A percentile compares a stretch with the other conserved stretches of the same genome.
These are phyloP conservation scores for Phytophthora niederhauseri DNA, from an alignment of 352 stramenopile genomes.

Conservation along the genomic window DNA sequence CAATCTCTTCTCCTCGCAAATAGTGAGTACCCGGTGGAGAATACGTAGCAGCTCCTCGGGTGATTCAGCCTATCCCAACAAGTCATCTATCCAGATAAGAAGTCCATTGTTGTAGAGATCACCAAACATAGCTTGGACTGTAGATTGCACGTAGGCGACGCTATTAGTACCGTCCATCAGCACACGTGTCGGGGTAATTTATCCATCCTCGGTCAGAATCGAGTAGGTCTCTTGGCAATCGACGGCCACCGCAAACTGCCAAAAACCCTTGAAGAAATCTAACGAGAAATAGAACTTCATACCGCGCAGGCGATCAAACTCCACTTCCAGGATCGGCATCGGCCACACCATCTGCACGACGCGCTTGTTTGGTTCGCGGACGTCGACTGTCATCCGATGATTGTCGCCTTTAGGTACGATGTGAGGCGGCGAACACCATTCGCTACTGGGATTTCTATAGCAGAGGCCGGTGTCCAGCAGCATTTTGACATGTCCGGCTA, in stretches of 20 bases:
- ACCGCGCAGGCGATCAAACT: neutral
- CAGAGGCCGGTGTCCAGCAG: neutral
- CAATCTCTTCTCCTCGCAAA: no score
- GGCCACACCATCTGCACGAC: neutral
- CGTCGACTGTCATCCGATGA: neutral
- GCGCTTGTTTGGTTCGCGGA: neutral
- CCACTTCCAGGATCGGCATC: neutral
- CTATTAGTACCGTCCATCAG: constrained; percentile 21
- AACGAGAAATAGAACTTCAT: neutral
- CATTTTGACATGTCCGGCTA: neutral
- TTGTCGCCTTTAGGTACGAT: neutral
- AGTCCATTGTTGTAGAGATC: no score
- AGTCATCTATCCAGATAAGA: no score
- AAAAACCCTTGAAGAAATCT: constrained; percentile 25
- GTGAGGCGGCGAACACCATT: neutral
- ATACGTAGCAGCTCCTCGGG: no score
- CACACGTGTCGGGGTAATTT: constrained; percentile 16
- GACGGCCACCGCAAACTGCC: constrained; percentile 17
- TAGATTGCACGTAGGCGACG: constrained; percentile 17
- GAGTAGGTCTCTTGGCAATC: constrained; percentile 20
- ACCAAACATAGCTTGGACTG: constrained; percentile 20
- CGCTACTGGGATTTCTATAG: neutral
- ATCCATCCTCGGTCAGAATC: constrained; percentile 20
- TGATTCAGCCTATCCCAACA: no score
- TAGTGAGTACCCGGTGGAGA: no score